Evolutionary conservation across 1,284 basidiomycete species (phyloP), one percentile per base, ranked within the genome.

Genomic region (Wallemia ichthyophaga): DNA sequence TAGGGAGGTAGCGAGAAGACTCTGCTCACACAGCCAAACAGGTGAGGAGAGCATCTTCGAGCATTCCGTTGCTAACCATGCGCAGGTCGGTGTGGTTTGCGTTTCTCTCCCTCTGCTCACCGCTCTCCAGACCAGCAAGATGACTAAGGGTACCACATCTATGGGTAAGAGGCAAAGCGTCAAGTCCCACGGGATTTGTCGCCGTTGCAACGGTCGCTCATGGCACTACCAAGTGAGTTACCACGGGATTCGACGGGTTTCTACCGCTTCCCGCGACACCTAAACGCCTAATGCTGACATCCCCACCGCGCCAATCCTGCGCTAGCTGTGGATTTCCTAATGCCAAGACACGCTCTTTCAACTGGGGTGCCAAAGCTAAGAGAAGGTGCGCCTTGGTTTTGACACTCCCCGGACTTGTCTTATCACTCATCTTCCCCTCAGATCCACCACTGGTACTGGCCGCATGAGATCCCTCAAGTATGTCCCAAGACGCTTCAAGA

Each of bases 241-340:
- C n/a, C n/a, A n/a, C n/a, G n/a, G n/a, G n/a, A n/a, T n/a, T n/a
- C n/a, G n/a, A n/a, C n/a, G n/a, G n/a, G n/a, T n/a, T n/a, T n/a
- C n/a, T n/a, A n/a, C n/a, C n/a, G n/a, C n/a, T n/a, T n/a, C n/a
- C n/a, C n/a, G n/a, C n/a, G n/a, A n/a, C n/a, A n/a, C n/a, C n/a
- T n/a, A n/a, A n/a, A n/a, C n/a, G n/a, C n/a, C n/a, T n/a, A n/a
- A n/a, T n/a, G n/a, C n/a, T 48, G 37, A 48, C 37, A 48, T 31
- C 17, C 7, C 7, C 37, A 21, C n/a, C n/a, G 25, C 56, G 1
- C 19, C 31, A 65, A 91, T 87, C 82, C 64, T 98, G 92, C 73
- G 84, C 83, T 59, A 83, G 87, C 70, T 96, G 94, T 72, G 94
- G 92, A 61, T 96, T 89, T 76, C 92, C 92, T 60, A 75, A 86